A percentile compares a stretch with the other conserved stretches of the same genome.
Evolutionary conservation across 2,329 filamentous ascomycete species (phyloP).

Genomic region (Venturia aucupariae): DNA sequence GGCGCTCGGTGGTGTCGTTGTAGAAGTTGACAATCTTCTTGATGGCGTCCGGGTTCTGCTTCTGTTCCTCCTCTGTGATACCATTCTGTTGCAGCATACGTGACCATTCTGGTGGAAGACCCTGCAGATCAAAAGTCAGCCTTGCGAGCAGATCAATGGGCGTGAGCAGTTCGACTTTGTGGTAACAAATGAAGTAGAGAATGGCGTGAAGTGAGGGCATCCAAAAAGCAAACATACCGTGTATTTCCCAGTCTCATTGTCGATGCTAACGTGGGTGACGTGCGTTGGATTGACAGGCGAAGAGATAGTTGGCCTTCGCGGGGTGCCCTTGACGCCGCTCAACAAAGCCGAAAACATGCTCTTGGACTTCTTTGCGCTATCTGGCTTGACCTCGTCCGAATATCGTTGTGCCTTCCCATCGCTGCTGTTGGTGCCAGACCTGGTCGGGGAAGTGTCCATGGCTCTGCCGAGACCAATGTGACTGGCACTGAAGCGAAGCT

Average conservation of each 20-base stretch:
- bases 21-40: slow-evolving; percentile 95
- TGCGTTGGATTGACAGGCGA: slow-evolving; percentile 95
- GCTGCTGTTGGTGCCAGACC: slow-evolving; percentile 36
- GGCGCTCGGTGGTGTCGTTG: slow-evolving; percentile 80
- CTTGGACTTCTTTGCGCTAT: slow-evolving; percentile 58
- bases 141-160: not conserved
- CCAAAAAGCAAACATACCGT: slow-evolving; percentile 53
- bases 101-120: slow-evolving; percentile 96
- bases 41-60: slow-evolving; percentile 91
- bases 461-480: slow-evolving; percentile 30
- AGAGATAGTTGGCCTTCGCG: slow-evolving; percentile 89
- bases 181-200: not conserved
- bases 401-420: slow-evolving; percentile 45
- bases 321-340: slow-evolving; percentile 56
- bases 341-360: slow-evolving; percentile 82
- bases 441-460: slow-evolving; percentile 30
- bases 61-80: slow-evolving; percentile 90
- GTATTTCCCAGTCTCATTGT: slow-evolving; percentile 92
- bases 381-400: slow-evolving; percentile 60
- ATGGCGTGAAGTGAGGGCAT: not conserved
- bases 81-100: slow-evolving; percentile 89
- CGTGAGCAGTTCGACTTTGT: not conserved
- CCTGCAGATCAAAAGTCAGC: slow-evolving; percentile 41
- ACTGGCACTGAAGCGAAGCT: slow-evolving; percentile 36
- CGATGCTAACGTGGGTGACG: slow-evolving; percentile 95